These are phyloP conservation scores for Pseudomassariella vexata DNA, from an alignment of 2,329 filamentous ascomycete genomes.

Conservation along the genomic window DNA sequence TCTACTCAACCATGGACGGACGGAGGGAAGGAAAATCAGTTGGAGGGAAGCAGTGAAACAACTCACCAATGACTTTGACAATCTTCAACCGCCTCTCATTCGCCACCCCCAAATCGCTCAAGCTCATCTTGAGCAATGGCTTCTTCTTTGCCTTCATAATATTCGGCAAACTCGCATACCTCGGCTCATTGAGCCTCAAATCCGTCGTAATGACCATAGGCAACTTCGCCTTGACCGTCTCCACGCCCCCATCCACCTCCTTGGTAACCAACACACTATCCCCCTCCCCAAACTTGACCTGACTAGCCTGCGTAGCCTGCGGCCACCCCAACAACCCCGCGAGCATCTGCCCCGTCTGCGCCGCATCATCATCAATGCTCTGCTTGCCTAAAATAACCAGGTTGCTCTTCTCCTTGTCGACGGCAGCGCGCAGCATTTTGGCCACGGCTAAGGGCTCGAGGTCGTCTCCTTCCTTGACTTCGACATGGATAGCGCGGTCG, in stretches of 20 bases:
- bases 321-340: constrained; percentile 87
- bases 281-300: constrained; percentile 68
- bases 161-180: constrained; percentile 92
- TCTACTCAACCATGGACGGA: no score
- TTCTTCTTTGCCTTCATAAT: constrained; percentile 99
- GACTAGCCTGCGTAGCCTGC: constrained; percentile 89
- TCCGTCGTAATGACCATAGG: constrained; percentile 95
- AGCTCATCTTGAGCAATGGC: constrained; percentile 84
- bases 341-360: constrained; percentile 97
- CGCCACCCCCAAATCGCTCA: constrained; percentile 77
- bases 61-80: constrained; percentile 76
- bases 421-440: constrained; percentile 77
- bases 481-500: constrained; percentile 84
- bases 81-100: constrained; percentile 75
- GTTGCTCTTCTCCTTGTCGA: constrained; percentile 80
- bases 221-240: constrained; percentile 79
- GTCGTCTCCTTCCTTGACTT: constrained; percentile 67
- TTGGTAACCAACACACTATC: constrained; percentile 72
- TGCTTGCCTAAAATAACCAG: constrained; percentile 94
- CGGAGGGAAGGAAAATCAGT: constrained; percentile 2
- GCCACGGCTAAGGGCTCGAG: constrained; percentile 89
- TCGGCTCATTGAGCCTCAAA: constrained; percentile 86
- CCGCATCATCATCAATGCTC: constrained; percentile 93
- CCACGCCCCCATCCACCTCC: constrained; percentile 92
- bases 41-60: constrained; percentile 3